Evolutionary conservation across 2,329 filamentous ascomycete species (phyloP).

Genomic region (Gaeumannomyces tritici): DNA sequence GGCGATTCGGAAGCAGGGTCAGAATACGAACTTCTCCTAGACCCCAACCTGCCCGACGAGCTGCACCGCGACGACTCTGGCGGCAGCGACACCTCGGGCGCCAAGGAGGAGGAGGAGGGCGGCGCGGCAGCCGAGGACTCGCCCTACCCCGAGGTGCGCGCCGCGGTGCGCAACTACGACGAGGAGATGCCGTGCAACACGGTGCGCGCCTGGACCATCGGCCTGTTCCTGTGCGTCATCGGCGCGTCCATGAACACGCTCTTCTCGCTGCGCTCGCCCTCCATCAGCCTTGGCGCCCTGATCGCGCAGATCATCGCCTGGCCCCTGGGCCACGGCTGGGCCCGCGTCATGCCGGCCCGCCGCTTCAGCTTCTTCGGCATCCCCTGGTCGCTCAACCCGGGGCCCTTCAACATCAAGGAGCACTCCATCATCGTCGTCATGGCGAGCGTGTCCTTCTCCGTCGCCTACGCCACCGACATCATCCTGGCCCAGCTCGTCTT

Average conservation of each 20-base stretch:
- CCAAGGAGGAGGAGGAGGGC: constrained; percentile 23
- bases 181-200: constrained; percentile 58
- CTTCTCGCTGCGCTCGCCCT: constrained; percentile 51
- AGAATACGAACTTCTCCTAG: constrained; percentile 47
- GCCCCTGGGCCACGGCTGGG: constrained; percentile 54
- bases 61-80: constrained; percentile 16
- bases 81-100: constrained; percentile 11
- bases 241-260: constrained; percentile 54
- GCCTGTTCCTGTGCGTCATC: constrained; percentile 42
- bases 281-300: constrained; percentile 50
- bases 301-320: constrained; percentile 57
- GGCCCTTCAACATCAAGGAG: constrained; percentile 63
- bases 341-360: constrained; percentile 39
- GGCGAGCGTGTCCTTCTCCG: constrained; percentile 62
- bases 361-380: constrained; percentile 42
- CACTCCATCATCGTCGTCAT: constrained; percentile 60
- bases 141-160: constrained; percentile 56
- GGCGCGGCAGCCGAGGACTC: constrained; percentile 36
- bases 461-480: constrained; percentile 65
- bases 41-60: constrained; percentile 38
- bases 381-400: constrained; percentile 52
- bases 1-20: constrained; percentile 33
- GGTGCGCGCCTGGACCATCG: constrained; percentile 55
- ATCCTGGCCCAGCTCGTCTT: constrained; percentile 62
- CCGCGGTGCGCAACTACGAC: constrained; percentile 55